phyloP scores from a whole-genome alignment of 2,329 filamentous ascomycete genomes.

The Neopestalotiopsis clavispora region DNA sequence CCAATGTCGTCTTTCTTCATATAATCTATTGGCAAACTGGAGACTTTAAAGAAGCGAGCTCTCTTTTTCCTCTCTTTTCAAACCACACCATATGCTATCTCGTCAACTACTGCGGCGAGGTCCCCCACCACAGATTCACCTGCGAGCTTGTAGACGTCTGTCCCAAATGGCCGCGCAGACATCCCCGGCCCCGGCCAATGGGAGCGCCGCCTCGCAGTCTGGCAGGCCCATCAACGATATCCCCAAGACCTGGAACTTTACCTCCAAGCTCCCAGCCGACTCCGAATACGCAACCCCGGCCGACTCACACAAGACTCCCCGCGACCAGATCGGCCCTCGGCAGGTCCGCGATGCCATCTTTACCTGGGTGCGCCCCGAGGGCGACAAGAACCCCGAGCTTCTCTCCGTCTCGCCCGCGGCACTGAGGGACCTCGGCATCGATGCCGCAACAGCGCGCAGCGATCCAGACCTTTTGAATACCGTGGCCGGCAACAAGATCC shows the following conservation, averaged over 20 bases:
- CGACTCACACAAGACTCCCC: slow-evolving; percentile 79
- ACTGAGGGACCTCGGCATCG: slow-evolving; percentile 80
- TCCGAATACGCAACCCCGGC: slow-evolving; percentile 78
- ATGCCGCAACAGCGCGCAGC: slow-evolving; percentile 63
- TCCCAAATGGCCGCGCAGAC: slow-evolving; percentile 39
- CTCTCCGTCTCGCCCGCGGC: slow-evolving; percentile 81
- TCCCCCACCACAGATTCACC: slow-evolving; percentile 25
- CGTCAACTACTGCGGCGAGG: slow-evolving; percentile 32
- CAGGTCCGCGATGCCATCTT: slow-evolving; percentile 85
- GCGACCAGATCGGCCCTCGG: slow-evolving; percentile 77
- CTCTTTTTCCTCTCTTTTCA: not conserved
- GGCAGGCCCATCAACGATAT: slow-evolving; percentile 53
- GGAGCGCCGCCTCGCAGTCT: not conserved
- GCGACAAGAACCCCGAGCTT: slow-evolving; percentile 74
- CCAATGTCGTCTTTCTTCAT: no score
- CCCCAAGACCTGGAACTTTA: slow-evolving; percentile 70
- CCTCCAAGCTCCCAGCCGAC: slow-evolving; percentile 75
- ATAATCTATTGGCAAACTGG: not conserved
- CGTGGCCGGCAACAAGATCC: slow-evolving; percentile 81
- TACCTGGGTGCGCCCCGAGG: slow-evolving; percentile 87
- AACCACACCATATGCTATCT: slow-evolving; percentile 37
- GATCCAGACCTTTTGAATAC: slow-evolving; percentile 77
- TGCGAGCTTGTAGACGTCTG: slow-evolving; percentile 21
- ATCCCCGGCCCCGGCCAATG: slow-evolving; percentile 28
- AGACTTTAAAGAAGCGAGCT: not conserved